Conservation (phyloP, 2,329 filamentous ascomycete genomes). For the Emmonsiellopsis sp. region DNA sequence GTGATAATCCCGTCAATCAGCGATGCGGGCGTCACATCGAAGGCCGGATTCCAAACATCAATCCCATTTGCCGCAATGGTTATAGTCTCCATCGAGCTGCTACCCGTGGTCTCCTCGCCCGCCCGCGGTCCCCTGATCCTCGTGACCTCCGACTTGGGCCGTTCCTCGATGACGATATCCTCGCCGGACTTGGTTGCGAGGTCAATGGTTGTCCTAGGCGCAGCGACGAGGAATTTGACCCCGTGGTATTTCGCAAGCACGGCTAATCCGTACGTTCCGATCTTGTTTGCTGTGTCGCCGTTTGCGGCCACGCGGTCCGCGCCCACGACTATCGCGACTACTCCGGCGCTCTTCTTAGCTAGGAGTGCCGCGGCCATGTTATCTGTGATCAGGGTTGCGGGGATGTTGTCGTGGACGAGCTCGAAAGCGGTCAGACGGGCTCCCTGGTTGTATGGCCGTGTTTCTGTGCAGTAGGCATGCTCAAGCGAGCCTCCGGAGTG, state of each 20-base stretch:
- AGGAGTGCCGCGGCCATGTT: constrained; percentile 93
- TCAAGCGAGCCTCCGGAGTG: constrained; percentile 56
- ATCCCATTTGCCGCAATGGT: constrained; percentile 71
- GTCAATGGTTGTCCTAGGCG: constrained; percentile 90
- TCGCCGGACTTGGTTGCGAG: constrained; percentile 66
- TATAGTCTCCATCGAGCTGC: constrained; percentile 49
- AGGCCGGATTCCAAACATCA: constrained; percentile 90
- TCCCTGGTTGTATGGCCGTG: constrained; percentile 94
- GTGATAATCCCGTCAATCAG: constrained; percentile 93
- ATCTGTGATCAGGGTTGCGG: constrained; percentile 85
- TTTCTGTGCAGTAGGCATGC: constrained; percentile 94
- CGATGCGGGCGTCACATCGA: constrained; percentile 83
- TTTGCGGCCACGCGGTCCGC: constrained; percentile 93
- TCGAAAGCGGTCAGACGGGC: constrained; percentile 92
- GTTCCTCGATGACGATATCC: constrained; percentile 84
- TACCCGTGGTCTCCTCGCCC: constrained; percentile 50
- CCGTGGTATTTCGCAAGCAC: constrained; percentile 84
- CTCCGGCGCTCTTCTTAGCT: constrained; percentile 42
- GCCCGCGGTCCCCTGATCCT: constrained; percentile 71
- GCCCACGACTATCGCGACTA: constrained; percentile 84
- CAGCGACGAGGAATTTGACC: constrained; percentile 89
- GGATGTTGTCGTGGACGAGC: constrained; percentile 86
- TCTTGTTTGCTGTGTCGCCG: constrained; percentile 97
- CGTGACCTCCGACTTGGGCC: constrained; percentile 71
- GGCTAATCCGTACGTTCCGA: constrained; percentile 86